phyloP scores from a whole-genome alignment of 1,284 basidiomycete species.

The Lignosus rhinocerotis region DNA sequence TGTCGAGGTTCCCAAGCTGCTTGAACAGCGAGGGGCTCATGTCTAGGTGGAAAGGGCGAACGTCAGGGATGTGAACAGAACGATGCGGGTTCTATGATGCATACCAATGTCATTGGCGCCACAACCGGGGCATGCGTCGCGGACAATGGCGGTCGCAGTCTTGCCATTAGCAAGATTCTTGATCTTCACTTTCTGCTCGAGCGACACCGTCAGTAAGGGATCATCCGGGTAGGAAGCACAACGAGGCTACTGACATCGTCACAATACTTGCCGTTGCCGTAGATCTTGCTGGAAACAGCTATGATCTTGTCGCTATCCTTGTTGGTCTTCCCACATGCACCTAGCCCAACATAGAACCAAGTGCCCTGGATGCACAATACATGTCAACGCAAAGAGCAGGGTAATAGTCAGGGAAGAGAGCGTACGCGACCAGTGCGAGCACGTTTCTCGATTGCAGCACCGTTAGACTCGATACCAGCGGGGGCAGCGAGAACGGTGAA shows the following conservation, averaged over 20 bases:
- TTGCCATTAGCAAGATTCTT: conserved; percentile 21
- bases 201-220: neutral
- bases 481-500: conserved; percentile 14
- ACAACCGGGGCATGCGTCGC: conserved; percentile 22
- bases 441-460: conserved; percentile 11
- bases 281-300: conserved; percentile 29
- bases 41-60: conserved; percentile 6
- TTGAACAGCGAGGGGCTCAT: conserved; percentile 29
- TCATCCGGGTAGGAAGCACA: neutral
- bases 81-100: neutral
- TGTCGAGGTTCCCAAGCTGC: conserved; percentile 23
- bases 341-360: conserved; percentile 39
- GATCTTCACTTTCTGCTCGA: conserved; percentile 17
- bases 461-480: neutral
- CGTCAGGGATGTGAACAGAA: neutral
- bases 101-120: conserved; percentile 22
- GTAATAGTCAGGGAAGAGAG: neutral
- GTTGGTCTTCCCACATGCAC: conserved; percentile 37
- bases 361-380: conserved; percentile 36
- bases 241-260: conserved; percentile 9
- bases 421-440: conserved; percentile 16
- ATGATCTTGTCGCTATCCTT: conserved; percentile 37
- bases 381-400: neutral
- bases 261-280: conserved; percentile 18
- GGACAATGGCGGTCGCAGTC: conserved; percentile 17